These are phyloP conservation scores for Phytopythium boreale DNA, from an alignment of 352 stramenopile species.

Conservation along the genomic window DNA sequence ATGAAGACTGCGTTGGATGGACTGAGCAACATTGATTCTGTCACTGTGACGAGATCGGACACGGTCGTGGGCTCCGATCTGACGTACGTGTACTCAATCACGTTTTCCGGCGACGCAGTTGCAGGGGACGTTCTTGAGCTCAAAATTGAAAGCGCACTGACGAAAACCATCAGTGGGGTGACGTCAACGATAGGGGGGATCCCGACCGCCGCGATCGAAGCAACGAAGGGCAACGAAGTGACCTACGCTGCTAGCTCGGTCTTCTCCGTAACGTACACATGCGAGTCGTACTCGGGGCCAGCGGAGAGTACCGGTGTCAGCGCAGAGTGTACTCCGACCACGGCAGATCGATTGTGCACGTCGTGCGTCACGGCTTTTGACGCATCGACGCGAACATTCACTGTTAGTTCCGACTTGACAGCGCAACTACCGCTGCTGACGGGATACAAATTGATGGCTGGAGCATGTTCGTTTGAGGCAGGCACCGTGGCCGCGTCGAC, in stretches of 20 bases:
- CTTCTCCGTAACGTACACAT: slow-evolving; percentile 67
- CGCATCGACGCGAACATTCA: slow-evolving; percentile 39
- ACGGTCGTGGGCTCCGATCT: slow-evolving; percentile 38
- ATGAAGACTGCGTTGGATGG: slow-evolving; percentile 23
- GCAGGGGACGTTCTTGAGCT: slow-evolving; percentile 86
- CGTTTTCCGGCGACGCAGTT: slow-evolving; percentile 77
- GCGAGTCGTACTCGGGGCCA: slow-evolving; percentile 85
- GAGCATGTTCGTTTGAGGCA: slow-evolving; percentile 60
- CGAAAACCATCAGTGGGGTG: background rate
- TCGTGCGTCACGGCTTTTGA: slow-evolving; percentile 68
- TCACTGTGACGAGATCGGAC: slow-evolving; percentile 30
- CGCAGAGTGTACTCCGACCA: slow-evolving; percentile 38
- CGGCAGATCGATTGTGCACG: slow-evolving; percentile 29
- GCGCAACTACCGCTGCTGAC: slow-evolving; percentile 13
- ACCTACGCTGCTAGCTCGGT: slow-evolving; percentile 28
- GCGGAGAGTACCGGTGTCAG: slow-evolving; percentile 51
- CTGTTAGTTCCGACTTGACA: slow-evolving; percentile 21
- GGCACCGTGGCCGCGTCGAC: slow-evolving; percentile 18
- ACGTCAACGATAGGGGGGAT: slow-evolving; percentile 19
- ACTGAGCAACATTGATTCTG: slow-evolving; percentile 58
- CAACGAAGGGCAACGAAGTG: slow-evolving; percentile 41
- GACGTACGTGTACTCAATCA: slow-evolving; percentile 77
- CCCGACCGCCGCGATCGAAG: slow-evolving; percentile 34
- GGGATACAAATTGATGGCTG: slow-evolving; percentile 39
- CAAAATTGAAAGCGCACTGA: slow-evolving; percentile 24